Evolutionary conservation across 2,329 filamentous ascomycete species (phyloP), one percentile per base, ranked within the genome.

Genomic region (Colletotrichum coccodes): DNA sequence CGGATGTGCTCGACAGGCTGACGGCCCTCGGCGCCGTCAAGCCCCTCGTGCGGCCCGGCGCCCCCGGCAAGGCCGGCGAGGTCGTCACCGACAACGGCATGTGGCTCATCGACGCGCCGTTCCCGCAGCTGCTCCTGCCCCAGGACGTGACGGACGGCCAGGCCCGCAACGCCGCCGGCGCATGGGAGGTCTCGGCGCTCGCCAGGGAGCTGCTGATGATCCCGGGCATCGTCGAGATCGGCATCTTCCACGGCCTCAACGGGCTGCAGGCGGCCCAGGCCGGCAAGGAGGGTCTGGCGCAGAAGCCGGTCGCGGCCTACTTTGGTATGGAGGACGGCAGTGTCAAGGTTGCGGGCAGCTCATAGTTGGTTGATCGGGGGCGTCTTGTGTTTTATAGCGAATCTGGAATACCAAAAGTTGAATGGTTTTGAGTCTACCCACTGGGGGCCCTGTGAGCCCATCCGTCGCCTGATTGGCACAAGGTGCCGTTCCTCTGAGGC

Each of bases 251-350:
- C 47, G 95, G 95, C 4, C 78, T 90, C 75, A 95, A 95, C 69
- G 95, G 95, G 0, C 83, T 89, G 18, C 86, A 97, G 78, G 88
- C 87, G 47, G 83, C 76, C 23, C 73, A 74, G 38, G 66, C 86
- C 62, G 84, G 86, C 67, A 86, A 89, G 72, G 84, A 86, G 61
- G 81, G 89, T 54, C 91, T 92, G 54, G 94, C 93, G 1, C 94
- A 98, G 83, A 97, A 95, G 82, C 96, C 96, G 0, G 87, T 98
- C 14, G 94, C 94, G 32, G 95, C 94, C 28, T 99, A 98, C 83
- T 99, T 98, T 81, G 96, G 96, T 40, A 93, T 96, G 89, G 88
- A 92, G 50, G 92, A 94, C 76, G 93, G 93, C 4, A 85, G 84
- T 12, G 91, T 93, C 16, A 82, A 90, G 75, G 83, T 91, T 59